Evolutionary conservation across 2,329 filamentous ascomycete species (phyloP), one percentile per base, ranked within the genome.

Genomic region (Rachicladosporium sp.): DNA sequence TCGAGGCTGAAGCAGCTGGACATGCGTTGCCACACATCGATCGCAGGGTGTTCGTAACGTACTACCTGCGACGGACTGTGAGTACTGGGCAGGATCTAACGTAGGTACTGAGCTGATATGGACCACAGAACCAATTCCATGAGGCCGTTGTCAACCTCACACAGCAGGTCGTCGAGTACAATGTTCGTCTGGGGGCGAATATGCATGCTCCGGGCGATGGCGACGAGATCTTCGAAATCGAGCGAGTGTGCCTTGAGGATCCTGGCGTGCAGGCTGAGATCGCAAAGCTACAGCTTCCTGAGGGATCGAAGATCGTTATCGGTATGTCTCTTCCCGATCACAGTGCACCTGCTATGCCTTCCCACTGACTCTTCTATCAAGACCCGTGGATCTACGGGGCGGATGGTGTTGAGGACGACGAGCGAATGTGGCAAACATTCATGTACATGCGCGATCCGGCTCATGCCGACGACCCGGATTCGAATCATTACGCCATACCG

Each of bases 401-500:
- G 8, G 67, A 70, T 50, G 67, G 67, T n/a, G 49, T 69, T 31
- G 54, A 60, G 38, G 67, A 70, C 37, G 64, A 68, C 37, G 61
- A 67, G 8, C 54, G 66, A 11, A 51, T 74, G 48, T 78, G 71
- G 53, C 77, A 81, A 53, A 77, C 73, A 57, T 82, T 78, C 59
- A 57, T 82, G 39, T 82, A 82, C 58, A 68, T 80, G 59, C 65
- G 75, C 13, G 77, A 80, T 46, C 75, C 76, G 2, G 60, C 64
- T 23, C 78, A 82, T 51, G 50, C 72, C 1, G 54, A 61, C 5
- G 73, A 80, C 50, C 57, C 61, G n/a, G 78, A 84, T 51, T 73
- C 72, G 32, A 81, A 80, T 51, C 76, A 82, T 54, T 82, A 82
- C 51, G 74, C 79, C 0, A 70, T 80, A 47, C 79, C 79, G 1